A percentile compares a stretch with the other conserved stretches of the same genome.
Evolutionary conservation across 2,329 filamentous ascomycete species (phyloP).

Genomic region (Ascochyta rabiei): DNA sequence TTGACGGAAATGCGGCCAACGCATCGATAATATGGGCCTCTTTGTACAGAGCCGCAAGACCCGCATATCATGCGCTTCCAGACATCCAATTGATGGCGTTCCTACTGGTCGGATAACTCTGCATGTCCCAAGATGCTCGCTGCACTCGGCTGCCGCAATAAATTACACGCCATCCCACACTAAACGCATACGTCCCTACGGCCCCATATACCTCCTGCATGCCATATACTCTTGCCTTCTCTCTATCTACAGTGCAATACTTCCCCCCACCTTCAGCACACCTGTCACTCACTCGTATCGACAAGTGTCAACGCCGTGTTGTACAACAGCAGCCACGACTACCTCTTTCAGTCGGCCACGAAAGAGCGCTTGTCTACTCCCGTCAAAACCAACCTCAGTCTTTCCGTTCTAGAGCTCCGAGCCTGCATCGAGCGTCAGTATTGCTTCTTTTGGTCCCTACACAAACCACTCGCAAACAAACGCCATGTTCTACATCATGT

Average conservation of each 20-base stretch:
- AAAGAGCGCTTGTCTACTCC: conserved; percentile 44
- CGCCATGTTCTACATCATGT: conserved; percentile 54
- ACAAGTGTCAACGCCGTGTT: conserved; percentile 45
- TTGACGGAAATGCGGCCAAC: conserved; percentile 87
- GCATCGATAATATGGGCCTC: conserved; percentile 71
- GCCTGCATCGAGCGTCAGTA: conserved; percentile 32
- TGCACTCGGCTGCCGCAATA: conserved; percentile 50
- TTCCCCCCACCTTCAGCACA: conserved; percentile 38
- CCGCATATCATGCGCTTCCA: conserved; percentile 48
- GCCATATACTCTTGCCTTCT: conserved; percentile 47
- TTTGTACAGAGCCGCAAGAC: conserved; percentile 51
- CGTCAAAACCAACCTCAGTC: conserved; percentile 32
- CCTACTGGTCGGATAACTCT: conserved; percentile 59
- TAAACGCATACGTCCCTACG: conserved; percentile 44
- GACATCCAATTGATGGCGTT: conserved; percentile 54
- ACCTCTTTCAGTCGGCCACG: conserved; percentile 38
- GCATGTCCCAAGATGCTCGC: conserved; percentile 47
- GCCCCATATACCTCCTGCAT: conserved; percentile 45
- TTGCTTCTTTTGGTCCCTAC: conserved; percentile 32
- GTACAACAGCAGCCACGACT: conserved; percentile 48
- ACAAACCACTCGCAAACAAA: conserved; percentile 16
- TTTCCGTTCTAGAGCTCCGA: conserved; percentile 32
- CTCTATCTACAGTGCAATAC: conserved; percentile 41
- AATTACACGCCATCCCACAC: conserved; percentile 50
- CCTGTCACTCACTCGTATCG: conserved; percentile 46